Percentiles rank a stretch among this genome's conserved stretches.
phyloP scores from a whole-genome alignment of 306 rosid species.

The Alnus rubra region DNA sequence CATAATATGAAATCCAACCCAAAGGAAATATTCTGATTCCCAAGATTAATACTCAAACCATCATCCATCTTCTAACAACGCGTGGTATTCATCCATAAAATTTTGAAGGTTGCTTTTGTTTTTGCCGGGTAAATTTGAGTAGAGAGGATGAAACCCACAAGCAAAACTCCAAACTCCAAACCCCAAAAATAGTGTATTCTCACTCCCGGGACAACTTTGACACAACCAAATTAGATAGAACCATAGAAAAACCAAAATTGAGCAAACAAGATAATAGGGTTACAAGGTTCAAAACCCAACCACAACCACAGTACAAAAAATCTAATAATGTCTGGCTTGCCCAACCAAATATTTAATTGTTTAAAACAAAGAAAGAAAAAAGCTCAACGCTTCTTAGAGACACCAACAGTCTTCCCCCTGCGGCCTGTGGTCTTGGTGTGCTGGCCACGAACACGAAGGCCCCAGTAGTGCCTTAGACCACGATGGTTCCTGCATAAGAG shows the following conservation, averaged over 20 bases:
- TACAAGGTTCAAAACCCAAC: background rate
- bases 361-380: conserved; percentile 26
- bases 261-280: background rate
- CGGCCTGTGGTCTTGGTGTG: conserved; percentile 90
- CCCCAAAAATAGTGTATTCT: background rate
- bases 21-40: too few species aligned
- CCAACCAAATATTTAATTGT: conserved; percentile 22
- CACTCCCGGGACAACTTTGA: too few species aligned
- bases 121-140: background rate
- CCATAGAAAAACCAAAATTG: conserved; percentile 2
- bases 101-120: too few species aligned
- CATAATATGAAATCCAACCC: too few species aligned
- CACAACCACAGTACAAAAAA: background rate
- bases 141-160: background rate
- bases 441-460: conserved; percentile 90
- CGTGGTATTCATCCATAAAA: too few species aligned
- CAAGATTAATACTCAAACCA: too few species aligned
- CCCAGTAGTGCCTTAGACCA: conserved; percentile 46
- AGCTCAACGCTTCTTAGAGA: conserved; percentile 79
- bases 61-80: too few species aligned
- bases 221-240: background rate
- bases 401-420: conserved; percentile 89
- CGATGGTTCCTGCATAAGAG: conserved; percentile 31
- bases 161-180: background rate
- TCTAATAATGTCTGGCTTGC: background rate